A percentile compares a stretch with the other conserved stretches of the same genome.
Evolutionary conservation across 2,329 filamentous ascomycete species (phyloP).

Genomic region (Claviceps pusilla): DNA sequence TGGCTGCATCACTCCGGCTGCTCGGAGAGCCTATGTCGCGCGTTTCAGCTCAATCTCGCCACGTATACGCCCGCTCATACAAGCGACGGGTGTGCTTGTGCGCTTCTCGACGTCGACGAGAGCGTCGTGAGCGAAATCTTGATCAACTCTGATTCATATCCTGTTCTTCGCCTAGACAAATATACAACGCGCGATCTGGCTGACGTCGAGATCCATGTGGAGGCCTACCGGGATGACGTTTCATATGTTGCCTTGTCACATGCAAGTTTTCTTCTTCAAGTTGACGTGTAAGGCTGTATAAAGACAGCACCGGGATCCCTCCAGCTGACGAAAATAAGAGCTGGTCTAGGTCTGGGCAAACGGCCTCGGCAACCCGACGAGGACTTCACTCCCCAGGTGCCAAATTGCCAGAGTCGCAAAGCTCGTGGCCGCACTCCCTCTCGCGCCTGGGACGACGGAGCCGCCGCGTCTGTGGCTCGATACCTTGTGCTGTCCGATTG

Average conservation of each 20-base stretch:
- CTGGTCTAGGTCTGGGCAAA: slow-evolving; percentile 20
- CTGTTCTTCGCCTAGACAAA: slow-evolving; percentile 8
- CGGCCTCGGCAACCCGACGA: slow-evolving; percentile 17
- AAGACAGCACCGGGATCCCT: too few relatives aligned
- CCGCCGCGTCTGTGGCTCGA: slow-evolving; percentile 19
- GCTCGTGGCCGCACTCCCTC: slow-evolving; percentile 11
- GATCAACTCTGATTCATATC: slow-evolving; percentile 7
- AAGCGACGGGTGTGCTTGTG: slow-evolving; percentile 10
- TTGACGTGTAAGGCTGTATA: too few relatives aligned
- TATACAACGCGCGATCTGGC: background rate
- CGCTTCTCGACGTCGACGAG: slow-evolving; percentile 9
- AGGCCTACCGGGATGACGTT: slow-evolving; percentile 10
- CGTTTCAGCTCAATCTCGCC: slow-evolving; percentile 16
- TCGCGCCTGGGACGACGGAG: background rate
- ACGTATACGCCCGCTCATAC: slow-evolving; percentile 14
- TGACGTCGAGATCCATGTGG: slow-evolving; percentile 9
- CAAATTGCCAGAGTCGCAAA: slow-evolving; percentile 14
- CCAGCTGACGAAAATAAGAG: background rate
- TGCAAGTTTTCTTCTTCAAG: slow-evolving; percentile 3
- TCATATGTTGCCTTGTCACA: slow-evolving; percentile 22
- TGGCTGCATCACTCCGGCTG: slow-evolving; percentile 13
- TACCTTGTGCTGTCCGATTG: slow-evolving; percentile 19
- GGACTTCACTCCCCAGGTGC: slow-evolving; percentile 17
- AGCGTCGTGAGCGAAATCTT: slow-evolving; percentile 8
- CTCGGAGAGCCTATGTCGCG: slow-evolving; percentile 11